Conservation (phyloP, 2,329 filamentous ascomycete genomes). For the Phaeoacremonium minimum region DNA sequence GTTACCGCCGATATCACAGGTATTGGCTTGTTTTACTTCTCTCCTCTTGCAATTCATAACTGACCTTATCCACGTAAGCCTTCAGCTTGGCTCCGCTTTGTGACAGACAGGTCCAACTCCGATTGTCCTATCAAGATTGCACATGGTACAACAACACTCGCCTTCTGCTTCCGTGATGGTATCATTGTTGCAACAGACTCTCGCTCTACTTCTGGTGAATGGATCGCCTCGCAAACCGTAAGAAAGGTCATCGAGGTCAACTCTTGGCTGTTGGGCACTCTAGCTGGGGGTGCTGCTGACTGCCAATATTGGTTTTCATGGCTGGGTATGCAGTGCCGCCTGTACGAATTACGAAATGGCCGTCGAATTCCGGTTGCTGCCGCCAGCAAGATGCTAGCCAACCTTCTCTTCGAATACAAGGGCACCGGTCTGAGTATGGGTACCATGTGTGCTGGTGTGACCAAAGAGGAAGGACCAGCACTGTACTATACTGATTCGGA, state of each 20-base stretch:
- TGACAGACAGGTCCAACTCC: slow-evolving; percentile 94
- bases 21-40: slow-evolving; percentile 41
- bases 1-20: slow-evolving; percentile 87
- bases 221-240: slow-evolving; percentile 99
- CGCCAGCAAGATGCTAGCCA: slow-evolving; percentile 96
- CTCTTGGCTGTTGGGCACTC: slow-evolving; percentile 87
- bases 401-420: slow-evolving; percentile 98
- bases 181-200: slow-evolving; percentile 99
- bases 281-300: slow-evolving; percentile 97
- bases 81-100: slow-evolving; percentile 90
- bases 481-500: slow-evolving; percentile 99
- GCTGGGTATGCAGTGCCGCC: slow-evolving; percentile 97
- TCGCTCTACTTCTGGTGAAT: slow-evolving; percentile 93
- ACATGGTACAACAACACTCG: slow-evolving; percentile 95
- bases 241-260: slow-evolving; percentile 99
- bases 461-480: slow-evolving; percentile 89
- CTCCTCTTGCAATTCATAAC: too few species aligned
- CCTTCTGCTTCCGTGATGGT: slow-evolving; percentile 96
- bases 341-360: slow-evolving; percentile 99
- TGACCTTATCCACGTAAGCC: too few species aligned
- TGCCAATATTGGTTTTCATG: slow-evolving; percentile 99
- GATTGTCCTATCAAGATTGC: slow-evolving; percentile 98
- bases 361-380: slow-evolving; percentile 96
- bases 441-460: slow-evolving; percentile 98
- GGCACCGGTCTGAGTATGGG: slow-evolving; percentile 98